phyloP scores from a whole-genome alignment of 495 filamentous ascomycete species.

The Aspergillus sclerotioniger region DNA sequence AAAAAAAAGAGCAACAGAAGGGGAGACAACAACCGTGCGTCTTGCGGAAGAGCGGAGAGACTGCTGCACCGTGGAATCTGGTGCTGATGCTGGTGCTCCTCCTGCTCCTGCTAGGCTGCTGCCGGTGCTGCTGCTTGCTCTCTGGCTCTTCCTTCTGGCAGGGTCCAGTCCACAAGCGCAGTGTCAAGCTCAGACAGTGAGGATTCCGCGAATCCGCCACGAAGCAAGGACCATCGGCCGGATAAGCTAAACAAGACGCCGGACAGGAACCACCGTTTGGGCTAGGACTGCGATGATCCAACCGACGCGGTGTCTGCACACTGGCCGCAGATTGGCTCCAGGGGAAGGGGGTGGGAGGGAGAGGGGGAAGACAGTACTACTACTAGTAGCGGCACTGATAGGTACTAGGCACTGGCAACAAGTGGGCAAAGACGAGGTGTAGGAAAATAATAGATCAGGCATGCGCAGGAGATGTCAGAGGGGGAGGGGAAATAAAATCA shows the following conservation, averaged over 20 bases:
- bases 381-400: not conserved
- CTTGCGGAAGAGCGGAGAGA: conserved; percentile 25
- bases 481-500: not conserved
- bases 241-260: conserved; percentile 22
- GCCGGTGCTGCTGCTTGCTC: not conserved
- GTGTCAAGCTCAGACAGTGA: conserved; percentile 23
- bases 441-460: not conserved
- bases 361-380: not conserved
- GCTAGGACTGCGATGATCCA: conserved; percentile 17
- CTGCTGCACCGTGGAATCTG: conserved; percentile 12
- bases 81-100: conserved; percentile 9
- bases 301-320: conserved; percentile 6
- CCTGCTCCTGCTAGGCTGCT: conserved; percentile 2
- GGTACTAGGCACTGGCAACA: not conserved
- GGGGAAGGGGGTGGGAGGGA: not conserved
- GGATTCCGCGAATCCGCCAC: conserved; percentile 23
- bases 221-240: conserved; percentile 29
- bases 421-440: not conserved
- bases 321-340: conserved; percentile 14
- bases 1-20: conserved; percentile 10
- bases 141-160: conserved; percentile 8
- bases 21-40: conserved; percentile 21
- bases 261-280: conserved; percentile 23
- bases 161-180: conserved; percentile 17
- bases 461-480: not conserved